phyloP scores from a whole-genome alignment of 352 stramenopile species.

The Phytophthora fragariaefolia region DNA sequence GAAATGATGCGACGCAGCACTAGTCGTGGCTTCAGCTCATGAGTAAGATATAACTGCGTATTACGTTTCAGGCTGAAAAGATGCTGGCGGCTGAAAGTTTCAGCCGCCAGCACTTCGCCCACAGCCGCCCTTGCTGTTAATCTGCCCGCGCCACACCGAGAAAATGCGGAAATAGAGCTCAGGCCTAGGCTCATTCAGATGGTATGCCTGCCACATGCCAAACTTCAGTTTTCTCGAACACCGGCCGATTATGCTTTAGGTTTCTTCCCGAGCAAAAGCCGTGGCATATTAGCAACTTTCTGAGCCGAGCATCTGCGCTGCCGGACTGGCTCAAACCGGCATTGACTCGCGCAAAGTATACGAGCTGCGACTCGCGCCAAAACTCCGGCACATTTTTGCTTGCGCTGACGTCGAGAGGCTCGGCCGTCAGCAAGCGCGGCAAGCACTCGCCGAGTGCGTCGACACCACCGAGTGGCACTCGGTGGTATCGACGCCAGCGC shows the following conservation, averaged over 20 bases:
- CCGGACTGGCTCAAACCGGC: neutral
- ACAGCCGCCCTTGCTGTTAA: neutral
- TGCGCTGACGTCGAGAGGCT: neutral
- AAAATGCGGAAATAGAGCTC: constrained; percentile 17
- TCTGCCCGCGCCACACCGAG: constrained; percentile 1
- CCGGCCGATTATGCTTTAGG: constrained; percentile 7
- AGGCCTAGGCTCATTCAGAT: too few relatives aligned
- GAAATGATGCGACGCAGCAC: too few relatives aligned
- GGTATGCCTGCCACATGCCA: too few relatives aligned
- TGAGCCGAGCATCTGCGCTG: constrained; percentile 1
- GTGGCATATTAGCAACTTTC: constrained; percentile 10
- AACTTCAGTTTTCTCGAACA: constrained; percentile 17
- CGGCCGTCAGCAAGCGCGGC: constrained; percentile 9
- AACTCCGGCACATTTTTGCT: neutral
- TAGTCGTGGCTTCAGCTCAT: too few relatives aligned
- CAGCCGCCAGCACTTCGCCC: neutral
- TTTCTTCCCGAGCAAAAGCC: constrained; percentile 6
- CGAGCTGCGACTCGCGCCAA: neutral
- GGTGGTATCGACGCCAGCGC: neutral
- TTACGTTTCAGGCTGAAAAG: neutral
- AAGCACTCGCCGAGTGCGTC: constrained; percentile 14
- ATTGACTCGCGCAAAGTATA: constrained; percentile 1
- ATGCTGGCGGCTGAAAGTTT: too few relatives aligned
- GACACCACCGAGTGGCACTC: too few relatives aligned
- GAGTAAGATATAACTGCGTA: too few relatives aligned